phyloP scores from a whole-genome alignment of 192 early-diverging fungal species.

The Coemansia sp. region DNA sequence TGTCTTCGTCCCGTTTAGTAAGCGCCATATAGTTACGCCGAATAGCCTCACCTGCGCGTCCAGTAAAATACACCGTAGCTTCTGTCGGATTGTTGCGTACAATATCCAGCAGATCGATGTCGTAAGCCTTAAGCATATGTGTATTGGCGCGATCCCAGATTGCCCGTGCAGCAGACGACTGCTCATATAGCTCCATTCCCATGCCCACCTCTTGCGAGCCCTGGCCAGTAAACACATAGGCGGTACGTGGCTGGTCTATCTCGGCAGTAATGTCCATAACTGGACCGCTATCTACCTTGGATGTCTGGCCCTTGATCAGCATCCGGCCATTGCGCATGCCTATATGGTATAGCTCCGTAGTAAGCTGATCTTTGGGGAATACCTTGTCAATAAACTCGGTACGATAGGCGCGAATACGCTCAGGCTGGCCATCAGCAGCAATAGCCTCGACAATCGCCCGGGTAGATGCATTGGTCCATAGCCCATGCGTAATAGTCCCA shows the following conservation, averaged over 20 bases:
- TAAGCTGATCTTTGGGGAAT: slow-evolving; percentile 77
- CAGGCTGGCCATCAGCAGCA: slow-evolving; percentile 83
- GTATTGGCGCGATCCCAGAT: slow-evolving; percentile 91
- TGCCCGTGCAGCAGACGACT: slow-evolving; percentile 72
- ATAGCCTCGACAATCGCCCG: slow-evolving; percentile 86
- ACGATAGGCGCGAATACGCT: slow-evolving; percentile 74
- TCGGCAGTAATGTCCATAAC: slow-evolving; percentile 80
- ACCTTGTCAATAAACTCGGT: slow-evolving; percentile 90
- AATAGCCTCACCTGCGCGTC: slow-evolving; percentile 74
- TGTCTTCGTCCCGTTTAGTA: slow-evolving; percentile 21
- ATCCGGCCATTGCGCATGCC: slow-evolving; percentile 92
- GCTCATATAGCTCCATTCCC: slow-evolving; percentile 91
- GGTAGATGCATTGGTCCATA: slow-evolving; percentile 92
- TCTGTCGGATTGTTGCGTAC: slow-evolving; percentile 69
- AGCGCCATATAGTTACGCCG: slow-evolving; percentile 77
- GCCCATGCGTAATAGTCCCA: slow-evolving; percentile 88
- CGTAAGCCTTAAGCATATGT: slow-evolving; percentile 84
- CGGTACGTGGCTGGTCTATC: slow-evolving; percentile 84
- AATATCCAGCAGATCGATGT: slow-evolving; percentile 85
- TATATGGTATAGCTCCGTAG: slow-evolving; percentile 80
- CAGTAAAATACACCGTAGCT: slow-evolving; percentile 83
- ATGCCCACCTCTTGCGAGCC: slow-evolving; percentile 93
- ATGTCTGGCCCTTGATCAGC: slow-evolving; percentile 82
- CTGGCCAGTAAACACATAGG: slow-evolving; percentile 96
- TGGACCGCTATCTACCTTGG: slow-evolving; percentile 65